These are phyloP conservation scores for Dorcoceras hygrometricum DNA, from an alignment of 257 asterid genomes.

Conservation along the genomic window DNA sequence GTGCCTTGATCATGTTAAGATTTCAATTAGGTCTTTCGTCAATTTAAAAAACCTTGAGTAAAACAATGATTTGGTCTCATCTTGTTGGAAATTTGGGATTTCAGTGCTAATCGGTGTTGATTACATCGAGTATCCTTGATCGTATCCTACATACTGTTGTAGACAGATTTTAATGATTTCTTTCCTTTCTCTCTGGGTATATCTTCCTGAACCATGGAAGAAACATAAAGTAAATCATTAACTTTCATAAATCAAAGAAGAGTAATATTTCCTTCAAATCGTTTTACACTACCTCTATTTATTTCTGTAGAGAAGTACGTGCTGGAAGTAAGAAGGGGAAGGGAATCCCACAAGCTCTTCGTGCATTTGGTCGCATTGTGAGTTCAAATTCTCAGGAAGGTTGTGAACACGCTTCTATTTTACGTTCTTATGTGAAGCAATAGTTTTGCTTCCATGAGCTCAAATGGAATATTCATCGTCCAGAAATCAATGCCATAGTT, in stretches of 20 bases:
- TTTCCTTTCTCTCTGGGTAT: not conserved
- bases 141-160: not conserved
- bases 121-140: not conserved
- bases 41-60: too few relatives aligned
- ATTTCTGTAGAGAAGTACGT: slow-evolving; percentile 52
- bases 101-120: not conserved
- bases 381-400: slow-evolving; percentile 54
- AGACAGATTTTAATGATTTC: not conserved
- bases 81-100: not conserved
- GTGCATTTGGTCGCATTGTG: slow-evolving; percentile 80
- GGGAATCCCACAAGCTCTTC: slow-evolving; percentile 80
- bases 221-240: not conserved
- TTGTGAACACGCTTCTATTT: slow-evolving; percentile 19
- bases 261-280: not conserved
- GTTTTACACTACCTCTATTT: not conserved
- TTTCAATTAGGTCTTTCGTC: not conserved
- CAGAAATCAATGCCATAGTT: slow-evolving; percentile 58
- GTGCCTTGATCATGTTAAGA: not conserved
- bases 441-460: not conserved
- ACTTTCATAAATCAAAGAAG: not conserved
- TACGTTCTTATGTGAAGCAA: not conserved
- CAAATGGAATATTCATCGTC: slow-evolving; percentile 7
- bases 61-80: not conserved
- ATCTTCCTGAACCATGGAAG: not conserved
- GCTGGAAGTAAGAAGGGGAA: slow-evolving; percentile 49